Percentiles rank a stretch among this genome's conserved stretches.
phyloP scores from a whole-genome alignment of 2,329 filamentous ascomycete species.

The Paracorniculantispora psalliotae region DNA sequence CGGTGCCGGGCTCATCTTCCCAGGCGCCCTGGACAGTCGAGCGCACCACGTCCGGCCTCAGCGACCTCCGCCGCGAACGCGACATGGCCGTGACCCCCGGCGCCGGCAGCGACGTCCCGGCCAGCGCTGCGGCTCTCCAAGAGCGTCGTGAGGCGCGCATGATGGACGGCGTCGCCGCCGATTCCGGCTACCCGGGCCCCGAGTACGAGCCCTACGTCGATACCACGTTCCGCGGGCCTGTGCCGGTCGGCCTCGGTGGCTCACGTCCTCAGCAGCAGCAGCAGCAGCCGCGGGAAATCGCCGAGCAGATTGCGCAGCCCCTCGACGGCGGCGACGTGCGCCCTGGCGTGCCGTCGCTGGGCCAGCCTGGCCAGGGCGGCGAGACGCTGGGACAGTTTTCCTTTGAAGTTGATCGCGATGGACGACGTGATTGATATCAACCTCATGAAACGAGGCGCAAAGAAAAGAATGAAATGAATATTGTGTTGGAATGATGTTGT shows the following conservation, averaged over 20 bases:
- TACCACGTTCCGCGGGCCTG: slow-evolving; percentile 56
- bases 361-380: slow-evolving; percentile 36
- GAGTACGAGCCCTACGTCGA: slow-evolving; percentile 57
- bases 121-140: slow-evolving; percentile 41
- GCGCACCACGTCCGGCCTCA: slow-evolving; percentile 47
- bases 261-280: slow-evolving; percentile 15
- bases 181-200: slow-evolving; percentile 45
- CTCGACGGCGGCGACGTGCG: slow-evolving; percentile 47
- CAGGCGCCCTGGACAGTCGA: slow-evolving; percentile 39
- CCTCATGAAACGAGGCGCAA: neutral
- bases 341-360: slow-evolving; percentile 33
- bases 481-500: neutral
- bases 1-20: slow-evolving; percentile 35
- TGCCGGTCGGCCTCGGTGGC: slow-evolving; percentile 37
- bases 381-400: slow-evolving; percentile 53
- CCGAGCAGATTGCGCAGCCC: slow-evolving; percentile 59
- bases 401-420: slow-evolving; percentile 43
- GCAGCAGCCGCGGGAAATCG: slow-evolving; percentile 43
- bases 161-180: slow-evolving; percentile 60
- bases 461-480: neutral
- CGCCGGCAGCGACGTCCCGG: slow-evolving; percentile 35
- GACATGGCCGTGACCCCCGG: slow-evolving; percentile 18
- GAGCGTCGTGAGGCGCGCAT: slow-evolving; percentile 58
- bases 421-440: slow-evolving; percentile 26
- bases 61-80: slow-evolving; percentile 32